These are phyloP conservation scores for Leishmania martiniquensis DNA, from an alignment of 208 protist species.

Conservation along the genomic window DNA sequence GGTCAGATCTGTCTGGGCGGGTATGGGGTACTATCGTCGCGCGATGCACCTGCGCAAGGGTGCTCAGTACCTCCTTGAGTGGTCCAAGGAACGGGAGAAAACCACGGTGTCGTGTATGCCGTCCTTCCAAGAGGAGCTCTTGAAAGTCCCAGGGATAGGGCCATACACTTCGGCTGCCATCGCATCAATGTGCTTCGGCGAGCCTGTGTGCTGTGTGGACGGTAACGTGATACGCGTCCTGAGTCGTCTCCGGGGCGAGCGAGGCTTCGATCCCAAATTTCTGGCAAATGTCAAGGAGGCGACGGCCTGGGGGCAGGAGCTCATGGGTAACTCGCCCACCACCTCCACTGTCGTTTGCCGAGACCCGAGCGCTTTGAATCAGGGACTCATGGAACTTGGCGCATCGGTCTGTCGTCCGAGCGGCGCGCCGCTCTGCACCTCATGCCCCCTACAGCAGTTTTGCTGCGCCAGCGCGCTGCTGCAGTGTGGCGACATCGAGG, in stretches of 20 bases:
- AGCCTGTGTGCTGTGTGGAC: constrained; percentile 82
- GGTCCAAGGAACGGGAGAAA: constrained; percentile 23
- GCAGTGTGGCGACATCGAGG: constrained; percentile 43
- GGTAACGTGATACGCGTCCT: constrained; percentile 95
- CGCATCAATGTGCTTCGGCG: constrained; percentile 88
- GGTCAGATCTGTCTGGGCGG: constrained; percentile 88
- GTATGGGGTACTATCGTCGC: constrained; percentile 95
- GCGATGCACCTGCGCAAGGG: constrained; percentile 86
- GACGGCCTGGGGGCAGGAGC: constrained; percentile 53
- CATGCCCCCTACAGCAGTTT: constrained; percentile 65
- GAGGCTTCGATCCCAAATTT: constrained; percentile 78
- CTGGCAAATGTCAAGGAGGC: constrained; percentile 61
- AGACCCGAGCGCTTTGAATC: constrained; percentile 78
- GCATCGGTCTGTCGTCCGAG: constrained; percentile 82
- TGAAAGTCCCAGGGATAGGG: constrained; percentile 90
- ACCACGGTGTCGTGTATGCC: constrained; percentile 15
- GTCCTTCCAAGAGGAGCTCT: constrained; percentile 43
- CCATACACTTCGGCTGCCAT: constrained; percentile 95
- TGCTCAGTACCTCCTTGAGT: constrained; percentile 78
- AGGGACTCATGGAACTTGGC: constrained; percentile 96
- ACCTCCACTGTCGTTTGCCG: constrained; percentile 22
- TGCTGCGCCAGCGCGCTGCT: constrained; percentile 56
- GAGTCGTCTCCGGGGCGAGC: constrained; percentile 74
- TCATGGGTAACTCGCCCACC: constrained; percentile 46
- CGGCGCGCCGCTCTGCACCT: constrained; percentile 62